Conservation (phyloP, 2,329 filamentous ascomycete species). For the Neonectria magnoliae region DNA sequence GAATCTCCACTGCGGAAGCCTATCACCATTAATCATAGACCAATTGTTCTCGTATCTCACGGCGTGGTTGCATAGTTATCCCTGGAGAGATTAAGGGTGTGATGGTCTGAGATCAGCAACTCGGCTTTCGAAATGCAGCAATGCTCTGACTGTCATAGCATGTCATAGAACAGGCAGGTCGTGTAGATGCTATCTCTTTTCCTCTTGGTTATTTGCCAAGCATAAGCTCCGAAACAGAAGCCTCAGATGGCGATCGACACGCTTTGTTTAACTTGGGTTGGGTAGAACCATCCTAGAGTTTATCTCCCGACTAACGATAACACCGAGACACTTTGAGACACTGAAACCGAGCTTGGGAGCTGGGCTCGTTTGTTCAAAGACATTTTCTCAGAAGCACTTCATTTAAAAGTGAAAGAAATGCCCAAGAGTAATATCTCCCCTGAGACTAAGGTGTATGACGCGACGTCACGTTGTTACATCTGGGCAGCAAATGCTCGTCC, state of each 20-base stretch:
- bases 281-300: neutral
- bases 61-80: neutral
- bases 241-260: conserved; percentile 3
- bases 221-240: neutral
- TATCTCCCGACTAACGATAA: neutral
- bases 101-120: too few relatives aligned
- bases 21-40: neutral
- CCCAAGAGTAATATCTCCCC: too few relatives aligned
- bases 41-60: neutral
- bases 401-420: neutral
- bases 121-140: neutral
- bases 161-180: neutral
- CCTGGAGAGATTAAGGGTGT: neutral
- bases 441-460: neutral
- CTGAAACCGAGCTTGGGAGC: neutral
- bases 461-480: neutral
- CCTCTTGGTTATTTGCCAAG: neutral
- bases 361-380: neutral
- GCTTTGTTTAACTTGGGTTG: neutral
- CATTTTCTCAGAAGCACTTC: neutral
- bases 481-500: neutral
- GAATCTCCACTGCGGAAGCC: too few relatives aligned
- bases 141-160: neutral
- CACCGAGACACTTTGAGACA: neutral
- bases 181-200: neutral